phyloP scores from a whole-genome alignment of 2,329 filamentous ascomycete species.

The Botrytis elliptica region DNA sequence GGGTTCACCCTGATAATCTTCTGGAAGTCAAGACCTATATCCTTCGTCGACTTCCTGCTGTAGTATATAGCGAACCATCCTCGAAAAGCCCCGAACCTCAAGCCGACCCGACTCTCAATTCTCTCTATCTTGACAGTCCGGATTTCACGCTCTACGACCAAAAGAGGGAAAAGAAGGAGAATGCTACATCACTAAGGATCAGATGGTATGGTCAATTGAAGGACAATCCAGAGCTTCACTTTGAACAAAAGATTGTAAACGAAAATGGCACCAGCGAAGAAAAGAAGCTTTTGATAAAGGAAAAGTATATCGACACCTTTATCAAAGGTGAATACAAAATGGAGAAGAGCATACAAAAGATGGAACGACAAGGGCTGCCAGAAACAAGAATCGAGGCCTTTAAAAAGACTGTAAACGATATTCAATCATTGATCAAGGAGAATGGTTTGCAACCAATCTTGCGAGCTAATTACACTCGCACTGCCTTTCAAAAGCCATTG shows the following conservation, averaged over 20 bases:
- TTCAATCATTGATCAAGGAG: slow-evolving; percentile 77
- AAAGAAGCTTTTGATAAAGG: slow-evolving; percentile 80
- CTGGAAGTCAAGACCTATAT: slow-evolving; percentile 97
- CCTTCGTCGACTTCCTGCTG: slow-evolving; percentile 81
- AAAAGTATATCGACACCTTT: slow-evolving; percentile 88
- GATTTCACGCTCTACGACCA: slow-evolving; percentile 82
- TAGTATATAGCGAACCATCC: slow-evolving; percentile 88
- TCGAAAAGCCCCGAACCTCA: slow-evolving; percentile 80
- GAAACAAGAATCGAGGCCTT: slow-evolving; percentile 66
- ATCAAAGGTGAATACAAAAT: slow-evolving; percentile 84
- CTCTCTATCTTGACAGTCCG: slow-evolving; percentile 90
- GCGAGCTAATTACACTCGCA: slow-evolving; percentile 89
- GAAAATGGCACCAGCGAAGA: slow-evolving; percentile 77
- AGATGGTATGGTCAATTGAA: slow-evolving; percentile 88
- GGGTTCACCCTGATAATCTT: slow-evolving; percentile 93
- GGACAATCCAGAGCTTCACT: slow-evolving; percentile 72
- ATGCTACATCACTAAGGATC: slow-evolving; percentile 79
- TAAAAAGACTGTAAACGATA: slow-evolving; percentile 68
- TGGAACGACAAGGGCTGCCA: slow-evolving; percentile 72
- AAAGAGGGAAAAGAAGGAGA: slow-evolving; percentile 74
- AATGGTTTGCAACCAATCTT: slow-evolving; percentile 79
- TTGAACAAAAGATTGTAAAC: slow-evolving; percentile 87
- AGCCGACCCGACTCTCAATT: slow-evolving; percentile 85
- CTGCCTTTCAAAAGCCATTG: slow-evolving; percentile 92
- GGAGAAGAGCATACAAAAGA: slow-evolving; percentile 86